Evolutionary conservation across 768 basidiomycete species (phyloP), one percentile per base, ranked within the genome.

Genomic region (Rhizopogon roseolus): DNA sequence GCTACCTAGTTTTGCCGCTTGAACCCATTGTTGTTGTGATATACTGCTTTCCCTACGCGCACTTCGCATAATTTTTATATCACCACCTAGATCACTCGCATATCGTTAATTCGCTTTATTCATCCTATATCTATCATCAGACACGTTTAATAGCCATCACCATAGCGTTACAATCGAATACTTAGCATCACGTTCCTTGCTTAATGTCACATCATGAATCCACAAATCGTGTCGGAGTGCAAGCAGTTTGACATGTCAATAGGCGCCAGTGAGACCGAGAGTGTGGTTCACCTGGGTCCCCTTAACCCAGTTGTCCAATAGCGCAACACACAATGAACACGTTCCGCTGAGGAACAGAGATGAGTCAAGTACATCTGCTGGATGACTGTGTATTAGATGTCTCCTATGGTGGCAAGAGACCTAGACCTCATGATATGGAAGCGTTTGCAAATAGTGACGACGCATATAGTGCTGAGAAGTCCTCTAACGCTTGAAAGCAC

Each of bases 11-110:
- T 52, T 52, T 52, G 45, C 55, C 41, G 57, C 57, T 52, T 43
- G 64, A 60, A 53, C 60, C 63, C 66, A 69, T 67, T 66, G 73
- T 67, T 66, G 73, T 66, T 75, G 68, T 74, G 68, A 66, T 68
- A 66, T 72, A 71, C 63, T 62, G 62, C 66, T 71, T 66, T 70
- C 69, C 61, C 66, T 66, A 68, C 68, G 59, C 68, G 68, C 51
- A 40, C 50, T 50, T 64, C 61, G 52, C 67, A 69, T 66, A 67
- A 71, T 67, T 60, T 36, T 66, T 58, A 58, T 61, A 40, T 53
- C 61, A 49, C 38, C 55, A 60, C 59, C 54, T 69, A 71, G 65
- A 71, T 49, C 58, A 52, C 45, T 52, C 44, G 58, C 52, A 61
- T 60, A 66, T 67, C 57, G 53, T 62, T 69, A 69, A 69, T 65